A percentile compares a stretch with the other conserved stretches of the same genome.
Evolutionary conservation across 1,139 yeast species (phyloP).

Genomic region (Lodderomyces metapsilosis): DNA sequence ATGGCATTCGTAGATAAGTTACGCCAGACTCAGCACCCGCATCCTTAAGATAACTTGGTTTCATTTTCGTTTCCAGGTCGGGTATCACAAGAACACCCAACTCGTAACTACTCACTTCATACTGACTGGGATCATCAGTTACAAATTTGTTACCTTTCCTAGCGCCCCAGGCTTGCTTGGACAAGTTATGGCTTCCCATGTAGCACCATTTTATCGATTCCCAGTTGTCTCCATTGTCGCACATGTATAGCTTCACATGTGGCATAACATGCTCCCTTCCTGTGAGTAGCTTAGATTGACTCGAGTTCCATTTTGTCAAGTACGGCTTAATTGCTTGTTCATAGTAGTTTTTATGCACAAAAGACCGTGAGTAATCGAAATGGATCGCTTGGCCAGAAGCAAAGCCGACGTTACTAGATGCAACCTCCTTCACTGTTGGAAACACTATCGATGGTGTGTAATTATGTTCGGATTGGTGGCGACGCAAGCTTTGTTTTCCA

Average conservation of each 20-base stretch:
- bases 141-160: conserved; percentile 21
- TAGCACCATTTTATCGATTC: conserved; percentile 56
- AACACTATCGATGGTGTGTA: conserved; percentile 49
- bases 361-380: conserved; percentile 35
- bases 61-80: conserved; percentile 19
- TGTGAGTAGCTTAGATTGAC: conserved; percentile 16
- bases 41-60: conserved; percentile 45
- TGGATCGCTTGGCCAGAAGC: conserved; percentile 57
- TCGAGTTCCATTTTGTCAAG: conserved; percentile 30
- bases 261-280: conserved; percentile 36
- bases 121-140: conserved; percentile 18
- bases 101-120: conserved; percentile 48
- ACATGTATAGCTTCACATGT: conserved; percentile 39
- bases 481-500: conserved; percentile 25
- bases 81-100: conserved; percentile 51
- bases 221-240: conserved; percentile 51
- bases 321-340: conserved; percentile 36
- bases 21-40: conserved; percentile 13
- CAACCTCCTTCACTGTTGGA: conserved; percentile 55
- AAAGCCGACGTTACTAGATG: conserved; percentile 42
- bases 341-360: conserved; percentile 25
- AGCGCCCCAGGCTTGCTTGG: conserved; percentile 73
- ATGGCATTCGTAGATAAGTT: conserved; percentile 51
- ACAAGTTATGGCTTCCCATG: conserved; percentile 65
- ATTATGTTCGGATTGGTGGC: conserved; percentile 27